A percentile compares a stretch with the other conserved stretches of the same genome.
phyloP scores from a whole-genome alignment of 2,329 filamentous ascomycete species.

The Penicillium sp. region DNA sequence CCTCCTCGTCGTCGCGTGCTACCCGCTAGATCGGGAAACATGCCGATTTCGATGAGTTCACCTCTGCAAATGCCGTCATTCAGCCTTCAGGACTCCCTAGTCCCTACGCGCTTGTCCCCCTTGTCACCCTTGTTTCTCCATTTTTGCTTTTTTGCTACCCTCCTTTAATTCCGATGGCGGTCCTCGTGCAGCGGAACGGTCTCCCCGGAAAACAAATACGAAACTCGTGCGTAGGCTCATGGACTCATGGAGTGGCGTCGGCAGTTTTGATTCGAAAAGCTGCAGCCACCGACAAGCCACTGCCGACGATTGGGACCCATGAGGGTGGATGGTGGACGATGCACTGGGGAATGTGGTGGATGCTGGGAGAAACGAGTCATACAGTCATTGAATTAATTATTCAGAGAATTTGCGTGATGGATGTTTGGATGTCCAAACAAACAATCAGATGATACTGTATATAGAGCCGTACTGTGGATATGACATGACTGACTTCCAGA shows the following conservation, averaged over 20 bases:
- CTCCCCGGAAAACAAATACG: slow-evolving; percentile 15
- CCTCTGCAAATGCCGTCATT: slow-evolving; percentile 8
- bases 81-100: neutral
- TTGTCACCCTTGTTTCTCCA: neutral
- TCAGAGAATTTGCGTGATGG: neutral
- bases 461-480: neutral
- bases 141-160: neutral
- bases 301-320: slow-evolving; percentile 20
- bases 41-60: neutral
- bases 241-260: slow-evolving; percentile 24
- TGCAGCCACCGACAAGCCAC: slow-evolving; percentile 21
- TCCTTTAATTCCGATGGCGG: neutral
- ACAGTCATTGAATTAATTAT: neutral
- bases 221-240: slow-evolving; percentile 15
- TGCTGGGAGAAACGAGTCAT: neutral
- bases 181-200: slow-evolving; percentile 13
- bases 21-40: neutral
- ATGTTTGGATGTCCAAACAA: neutral
- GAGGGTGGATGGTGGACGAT: slow-evolving; percentile 1
- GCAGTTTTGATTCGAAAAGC: slow-evolving; percentile 23
- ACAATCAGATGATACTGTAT: neutral
- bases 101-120: neutral
- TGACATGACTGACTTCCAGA: neutral
- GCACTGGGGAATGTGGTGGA: neutral
- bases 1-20: neutral